Evolutionary conservation across 2,329 filamentous ascomycete genomes (phyloP).

Genomic region (Sphaerostilbella broomeana): DNA sequence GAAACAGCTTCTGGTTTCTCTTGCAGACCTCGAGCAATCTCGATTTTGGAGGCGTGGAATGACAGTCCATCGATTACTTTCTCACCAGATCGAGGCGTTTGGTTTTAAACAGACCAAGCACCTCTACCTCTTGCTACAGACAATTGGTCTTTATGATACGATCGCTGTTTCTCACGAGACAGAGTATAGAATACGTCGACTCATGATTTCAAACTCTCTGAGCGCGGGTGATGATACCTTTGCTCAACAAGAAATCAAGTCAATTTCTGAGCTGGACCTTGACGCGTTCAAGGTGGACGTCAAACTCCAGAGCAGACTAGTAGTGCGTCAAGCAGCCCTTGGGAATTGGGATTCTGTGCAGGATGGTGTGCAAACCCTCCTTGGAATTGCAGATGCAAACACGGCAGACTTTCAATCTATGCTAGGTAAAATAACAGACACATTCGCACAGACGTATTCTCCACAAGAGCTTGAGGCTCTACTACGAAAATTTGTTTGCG

Average conservation of each 20-base stretch:
- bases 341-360: conserved; percentile 23
- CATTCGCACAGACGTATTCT: conserved; percentile 22
- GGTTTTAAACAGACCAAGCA: conserved; percentile 17
- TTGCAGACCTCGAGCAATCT: conserved; percentile 9
- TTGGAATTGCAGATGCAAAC: conserved; percentile 12
- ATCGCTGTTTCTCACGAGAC: conserved; percentile 14
- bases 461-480: conserved; percentile 23
- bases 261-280: conserved; percentile 18
- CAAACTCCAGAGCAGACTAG: conserved; percentile 22
- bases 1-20: conserved; percentile 10
- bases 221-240: conserved; percentile 24
- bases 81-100: conserved; percentile 1
- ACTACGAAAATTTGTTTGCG: conserved; percentile 22
- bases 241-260: conserved; percentile 20
- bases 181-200: conserved; percentile 25
- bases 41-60: conserved; percentile 16
- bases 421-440: conserved; percentile 29
- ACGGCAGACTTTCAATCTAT: conserved; percentile 21
- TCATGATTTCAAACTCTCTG: conserved; percentile 22
- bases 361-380: conserved; percentile 19
- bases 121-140: conserved; percentile 24
- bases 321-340: conserved; percentile 23
- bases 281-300: conserved; percentile 19
- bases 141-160: conserved; percentile 22
- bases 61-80: conserved; percentile 14